phyloP scores from a whole-genome alignment of 75 land plant genomes.

The Pinus taeda region DNA sequence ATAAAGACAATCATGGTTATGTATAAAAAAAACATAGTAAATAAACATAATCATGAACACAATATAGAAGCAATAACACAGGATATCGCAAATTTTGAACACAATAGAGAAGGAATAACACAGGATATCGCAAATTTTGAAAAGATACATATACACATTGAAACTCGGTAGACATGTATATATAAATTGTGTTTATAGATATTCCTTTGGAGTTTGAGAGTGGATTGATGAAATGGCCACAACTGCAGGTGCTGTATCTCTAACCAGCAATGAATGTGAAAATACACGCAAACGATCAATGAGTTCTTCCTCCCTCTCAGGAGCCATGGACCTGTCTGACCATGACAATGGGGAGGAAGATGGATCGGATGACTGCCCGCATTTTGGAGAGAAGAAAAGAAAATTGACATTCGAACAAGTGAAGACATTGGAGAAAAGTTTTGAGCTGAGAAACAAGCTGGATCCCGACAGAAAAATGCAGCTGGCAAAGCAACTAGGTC shows the following conservation, averaged over 20 bases:
- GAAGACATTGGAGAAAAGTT: constrained; percentile 9
- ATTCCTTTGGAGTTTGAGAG: neutral
- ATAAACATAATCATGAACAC: too few relatives aligned
- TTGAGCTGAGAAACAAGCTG: constrained; percentile 13
- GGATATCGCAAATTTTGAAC: too few relatives aligned
- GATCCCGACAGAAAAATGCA: constrained; percentile 12
- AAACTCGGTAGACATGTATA: neutral
- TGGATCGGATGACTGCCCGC: neutral
- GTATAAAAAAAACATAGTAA: too few relatives aligned
- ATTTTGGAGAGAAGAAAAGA: constrained; percentile 15
- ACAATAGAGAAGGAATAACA: too few relatives aligned
- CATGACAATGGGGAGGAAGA: neutral
- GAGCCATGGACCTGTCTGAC: neutral
- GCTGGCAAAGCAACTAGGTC: constrained; percentile 7
- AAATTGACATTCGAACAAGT: constrained; percentile 10
- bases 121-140: too few relatives aligned
- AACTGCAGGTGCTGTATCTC: neutral
- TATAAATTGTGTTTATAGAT: neutral
- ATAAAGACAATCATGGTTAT: too few relatives aligned
- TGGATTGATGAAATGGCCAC: neutral
- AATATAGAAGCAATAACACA: too few relatives aligned
- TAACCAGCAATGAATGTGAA: neutral
- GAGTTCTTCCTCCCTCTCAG: neutral
- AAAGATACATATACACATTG: neutral
- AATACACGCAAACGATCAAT: neutral